phyloP scores from a whole-genome alignment of 2,329 filamentous ascomycete species.

The Phyllosticta ampelicida region DNA sequence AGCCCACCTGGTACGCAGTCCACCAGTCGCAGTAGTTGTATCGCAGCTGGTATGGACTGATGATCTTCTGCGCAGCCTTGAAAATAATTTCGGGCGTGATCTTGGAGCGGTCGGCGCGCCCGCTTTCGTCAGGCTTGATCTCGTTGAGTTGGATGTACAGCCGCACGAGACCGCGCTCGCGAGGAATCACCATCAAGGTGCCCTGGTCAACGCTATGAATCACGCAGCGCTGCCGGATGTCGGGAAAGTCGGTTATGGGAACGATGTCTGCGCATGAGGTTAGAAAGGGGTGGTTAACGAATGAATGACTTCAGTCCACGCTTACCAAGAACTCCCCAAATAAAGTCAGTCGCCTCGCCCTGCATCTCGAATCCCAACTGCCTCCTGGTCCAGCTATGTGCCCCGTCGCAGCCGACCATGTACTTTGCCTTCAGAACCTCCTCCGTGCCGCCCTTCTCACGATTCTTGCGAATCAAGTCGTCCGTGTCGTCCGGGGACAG shows the following conservation, averaged over 20 bases:
- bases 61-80: constrained; percentile 50
- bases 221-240: constrained; percentile 48
- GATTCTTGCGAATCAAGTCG: constrained; percentile 36
- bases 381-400: constrained; percentile 53
- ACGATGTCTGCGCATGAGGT: constrained; percentile 33
- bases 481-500: constrained; percentile 47
- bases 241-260: constrained; percentile 47
- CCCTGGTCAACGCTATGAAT: constrained; percentile 47
- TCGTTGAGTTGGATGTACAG: constrained; percentile 54
- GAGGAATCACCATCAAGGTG: constrained; percentile 53
- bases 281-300: constrained; percentile 14
- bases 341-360: constrained; percentile 45
- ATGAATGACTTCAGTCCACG: not conserved
- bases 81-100: constrained; percentile 56
- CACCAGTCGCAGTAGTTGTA: constrained; percentile 58
- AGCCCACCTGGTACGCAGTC: constrained; percentile 46
- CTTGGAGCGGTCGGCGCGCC: constrained; percentile 46
- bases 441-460: constrained; percentile 22
- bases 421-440: constrained; percentile 49
- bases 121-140: constrained; percentile 33
- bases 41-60: constrained; percentile 55
- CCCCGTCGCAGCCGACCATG: constrained; percentile 58
- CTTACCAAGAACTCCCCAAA: constrained; percentile 41
- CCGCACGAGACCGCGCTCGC: constrained; percentile 52
- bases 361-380: constrained; percentile 47